phyloP scores from a whole-genome alignment of 1,139 yeast species.

The Yamadazyma blattariae region DNA sequence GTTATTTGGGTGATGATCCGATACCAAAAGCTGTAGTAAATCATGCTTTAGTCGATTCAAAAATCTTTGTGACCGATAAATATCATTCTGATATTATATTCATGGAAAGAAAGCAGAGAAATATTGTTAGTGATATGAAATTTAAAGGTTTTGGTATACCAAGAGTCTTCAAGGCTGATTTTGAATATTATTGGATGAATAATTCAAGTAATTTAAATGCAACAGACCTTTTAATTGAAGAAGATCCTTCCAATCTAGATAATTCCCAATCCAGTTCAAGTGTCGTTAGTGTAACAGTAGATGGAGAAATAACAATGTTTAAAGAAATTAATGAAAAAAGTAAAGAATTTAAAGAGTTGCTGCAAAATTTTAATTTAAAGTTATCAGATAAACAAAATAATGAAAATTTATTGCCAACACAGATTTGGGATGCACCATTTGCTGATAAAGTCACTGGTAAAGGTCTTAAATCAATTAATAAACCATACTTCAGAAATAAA shows the following conservation, averaged over 20 bases:
- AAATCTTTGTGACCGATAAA: conserved; percentile 41
- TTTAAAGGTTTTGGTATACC: conserved; percentile 41
- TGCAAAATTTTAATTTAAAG: conserved; percentile 4
- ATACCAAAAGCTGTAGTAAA: conserved; percentile 38
- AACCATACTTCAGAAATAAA: conserved; percentile 33
- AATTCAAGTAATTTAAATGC: neutral
- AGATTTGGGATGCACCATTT: conserved; percentile 33
- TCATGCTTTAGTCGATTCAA: conserved; percentile 25
- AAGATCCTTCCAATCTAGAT: neutral
- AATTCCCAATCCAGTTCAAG: neutral
- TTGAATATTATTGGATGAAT: conserved; percentile 33
- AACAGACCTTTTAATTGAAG: neutral
- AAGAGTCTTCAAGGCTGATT: conserved; percentile 31
- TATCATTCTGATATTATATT: conserved; percentile 37
- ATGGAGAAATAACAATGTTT: conserved; percentile 45
- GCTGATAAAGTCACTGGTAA: conserved; percentile 39
- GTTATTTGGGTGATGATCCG: conserved; percentile 28
- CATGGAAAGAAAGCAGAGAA: conserved; percentile 17
- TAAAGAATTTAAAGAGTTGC: conserved; percentile 14
- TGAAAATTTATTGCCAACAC: conserved; percentile 5
- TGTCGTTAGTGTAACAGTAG: conserved; percentile 43
- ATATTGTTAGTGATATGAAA: conserved; percentile 5
- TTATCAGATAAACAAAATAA: neutral
- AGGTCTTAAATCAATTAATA: conserved; percentile 35
- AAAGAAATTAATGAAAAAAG: conserved; percentile 15